Conservation (phyloP, 2,329 filamentous ascomycete species). For the Penicillium sp. region DNA sequence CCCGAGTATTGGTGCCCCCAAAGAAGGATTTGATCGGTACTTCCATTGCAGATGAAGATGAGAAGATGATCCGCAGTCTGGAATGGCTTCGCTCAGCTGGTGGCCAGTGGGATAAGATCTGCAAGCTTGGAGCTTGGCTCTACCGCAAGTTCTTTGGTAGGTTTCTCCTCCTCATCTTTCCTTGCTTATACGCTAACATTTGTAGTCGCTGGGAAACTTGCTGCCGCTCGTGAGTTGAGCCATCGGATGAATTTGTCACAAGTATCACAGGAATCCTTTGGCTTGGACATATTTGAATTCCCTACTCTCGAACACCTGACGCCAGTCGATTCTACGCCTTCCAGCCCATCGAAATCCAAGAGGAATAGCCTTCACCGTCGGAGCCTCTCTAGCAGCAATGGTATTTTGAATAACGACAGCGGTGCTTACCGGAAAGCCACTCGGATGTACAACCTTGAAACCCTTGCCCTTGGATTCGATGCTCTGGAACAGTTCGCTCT, state of each 20-base stretch:
- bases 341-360: constrained; percentile 35
- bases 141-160: constrained; percentile 82
- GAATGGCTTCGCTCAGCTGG: constrained; percentile 82
- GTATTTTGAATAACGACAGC: constrained; percentile 4
- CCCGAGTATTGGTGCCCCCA: constrained; percentile 62
- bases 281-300: constrained; percentile 37
- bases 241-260: constrained; percentile 51
- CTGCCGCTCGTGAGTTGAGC: constrained; percentile 57
- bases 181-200: constrained; percentile 7
- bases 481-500: constrained; percentile 66
- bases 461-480: constrained; percentile 65
- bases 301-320: constrained; percentile 24
- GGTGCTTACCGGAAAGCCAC: constrained; percentile 51
- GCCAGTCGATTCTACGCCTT: constrained; percentile 25
- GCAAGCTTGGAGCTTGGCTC: constrained; percentile 67
- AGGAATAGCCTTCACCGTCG: constrained; percentile 29
- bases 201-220: constrained; percentile 44
- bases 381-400: constrained; percentile 25
- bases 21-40: constrained; percentile 70
- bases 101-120: constrained; percentile 70
- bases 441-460: constrained; percentile 68
- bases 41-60: constrained; percentile 58
- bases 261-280: constrained; percentile 44
- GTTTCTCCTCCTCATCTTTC: constrained; percentile 40
- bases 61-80: constrained; percentile 74